Conservation (phyloP, 1,284 basidiomycete species). For the Rhizoctonia solani region DNA sequence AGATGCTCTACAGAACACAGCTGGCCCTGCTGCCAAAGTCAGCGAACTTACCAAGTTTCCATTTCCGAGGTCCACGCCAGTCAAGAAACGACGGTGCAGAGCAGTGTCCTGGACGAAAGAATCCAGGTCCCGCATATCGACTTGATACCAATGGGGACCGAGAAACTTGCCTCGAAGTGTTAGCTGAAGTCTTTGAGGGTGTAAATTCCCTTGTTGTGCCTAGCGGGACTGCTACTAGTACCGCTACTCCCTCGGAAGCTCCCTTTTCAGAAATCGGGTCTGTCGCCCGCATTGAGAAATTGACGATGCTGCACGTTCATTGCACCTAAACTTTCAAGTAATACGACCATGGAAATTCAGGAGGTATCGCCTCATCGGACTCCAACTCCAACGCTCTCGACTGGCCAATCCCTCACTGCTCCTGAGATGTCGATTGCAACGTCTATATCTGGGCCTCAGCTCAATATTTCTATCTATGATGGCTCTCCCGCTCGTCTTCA, state of each 20-base stretch:
- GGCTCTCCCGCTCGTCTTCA: slow-evolving; percentile 13
- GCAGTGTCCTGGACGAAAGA: neutral
- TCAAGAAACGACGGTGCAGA: neutral
- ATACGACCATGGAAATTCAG: neutral
- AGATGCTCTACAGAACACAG: neutral
- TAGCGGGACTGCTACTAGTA: neutral
- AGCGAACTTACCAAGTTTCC: neutral
- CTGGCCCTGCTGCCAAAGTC: neutral
- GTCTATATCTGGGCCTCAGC: slow-evolving; percentile 12
- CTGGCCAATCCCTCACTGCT: slow-evolving; percentile 19
- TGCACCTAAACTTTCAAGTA: neutral
- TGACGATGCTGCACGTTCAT: slow-evolving; percentile 6
- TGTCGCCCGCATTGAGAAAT: slow-evolving; percentile 1
- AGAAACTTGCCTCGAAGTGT: slow-evolving; percentile 23
- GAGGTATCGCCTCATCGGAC: slow-evolving; percentile 18
- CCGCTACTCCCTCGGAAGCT: slow-evolving; percentile 2
- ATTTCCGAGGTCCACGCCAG: neutral
- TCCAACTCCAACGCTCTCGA: slow-evolving; percentile 16
- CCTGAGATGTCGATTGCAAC: slow-evolving; percentile 20
- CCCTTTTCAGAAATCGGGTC: neutral
- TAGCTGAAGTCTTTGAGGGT: slow-evolving; percentile 26
- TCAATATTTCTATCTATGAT: slow-evolving; percentile 16
- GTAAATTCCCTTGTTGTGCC: neutral
- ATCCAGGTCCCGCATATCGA: neutral
- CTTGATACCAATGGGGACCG: neutral